phyloP scores from a whole-genome alignment of 192 early-diverging fungal species.

The Backusella mclennaniae region DNA sequence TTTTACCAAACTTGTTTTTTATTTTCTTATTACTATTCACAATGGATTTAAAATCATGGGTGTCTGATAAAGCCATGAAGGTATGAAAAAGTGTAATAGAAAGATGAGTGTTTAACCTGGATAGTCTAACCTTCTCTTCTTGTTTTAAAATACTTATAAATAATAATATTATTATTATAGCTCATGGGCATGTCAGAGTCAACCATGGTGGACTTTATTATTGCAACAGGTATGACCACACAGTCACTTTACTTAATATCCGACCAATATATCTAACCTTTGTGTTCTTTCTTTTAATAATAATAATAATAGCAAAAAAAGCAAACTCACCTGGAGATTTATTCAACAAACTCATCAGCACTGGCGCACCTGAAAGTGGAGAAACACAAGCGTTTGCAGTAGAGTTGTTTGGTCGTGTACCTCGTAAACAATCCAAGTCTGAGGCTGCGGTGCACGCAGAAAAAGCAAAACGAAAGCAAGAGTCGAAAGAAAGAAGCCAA shows the following conservation, averaged over 20 bases:
- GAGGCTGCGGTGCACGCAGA: slow-evolving; percentile 32
- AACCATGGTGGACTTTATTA: slow-evolving; percentile 67
- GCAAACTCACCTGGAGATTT: slow-evolving; percentile 58
- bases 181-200: slow-evolving; percentile 66
- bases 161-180: slow-evolving; percentile 12
- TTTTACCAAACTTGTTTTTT: neutral
- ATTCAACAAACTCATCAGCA: slow-evolving; percentile 47
- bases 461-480: slow-evolving; percentile 49
- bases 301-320: slow-evolving; percentile 43
- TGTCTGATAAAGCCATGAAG: slow-evolving; percentile 65
- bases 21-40: neutral
- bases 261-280: neutral
- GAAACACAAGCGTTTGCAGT: slow-evolving; percentile 58
- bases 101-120: neutral
- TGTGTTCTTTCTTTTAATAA: neutral
- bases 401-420: slow-evolving; percentile 62
- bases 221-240: slow-evolving; percentile 47
- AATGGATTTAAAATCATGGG: slow-evolving; percentile 54
- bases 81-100: slow-evolving; percentile 16
- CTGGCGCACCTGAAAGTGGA: slow-evolving; percentile 60
- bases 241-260: neutral
- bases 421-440: slow-evolving; percentile 42
- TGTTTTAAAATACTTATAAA: neutral
- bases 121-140: neutral
- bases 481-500: slow-evolving; percentile 60